Conservation (phyloP, 1,284 basidiomycete species). For the Boletus semigastroideus region DNA sequence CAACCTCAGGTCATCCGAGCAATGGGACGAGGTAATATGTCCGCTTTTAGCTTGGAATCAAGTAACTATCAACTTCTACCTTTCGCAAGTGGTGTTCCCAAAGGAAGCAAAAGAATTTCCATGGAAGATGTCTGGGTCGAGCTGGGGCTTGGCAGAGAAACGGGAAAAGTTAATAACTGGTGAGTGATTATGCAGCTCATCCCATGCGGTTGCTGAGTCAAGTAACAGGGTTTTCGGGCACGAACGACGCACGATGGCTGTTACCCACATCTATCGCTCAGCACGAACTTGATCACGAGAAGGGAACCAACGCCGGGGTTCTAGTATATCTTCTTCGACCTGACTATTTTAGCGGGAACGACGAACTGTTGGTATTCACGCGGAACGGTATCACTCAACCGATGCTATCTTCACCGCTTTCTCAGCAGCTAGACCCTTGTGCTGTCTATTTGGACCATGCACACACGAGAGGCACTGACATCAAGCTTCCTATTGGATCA, state of each 20-base stretch:
- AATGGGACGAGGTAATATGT: not conserved
- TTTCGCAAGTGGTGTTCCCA: not conserved
- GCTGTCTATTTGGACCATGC: not conserved
- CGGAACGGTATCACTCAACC: not conserved
- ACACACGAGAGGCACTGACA: too few relatives aligned
- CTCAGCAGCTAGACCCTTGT: not conserved
- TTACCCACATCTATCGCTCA: too few relatives aligned
- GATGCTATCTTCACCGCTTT: not conserved
- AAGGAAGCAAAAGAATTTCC: constrained; percentile 1
- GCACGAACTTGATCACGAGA: too few relatives aligned
- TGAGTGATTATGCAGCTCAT: not conserved
- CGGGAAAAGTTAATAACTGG: not conserved
- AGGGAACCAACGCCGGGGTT: not conserved
- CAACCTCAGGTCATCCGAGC: not conserved
- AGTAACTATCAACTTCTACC: not conserved
- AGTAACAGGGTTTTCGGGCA: not conserved
- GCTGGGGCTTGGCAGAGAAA: not conserved
- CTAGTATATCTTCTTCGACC: not conserved
- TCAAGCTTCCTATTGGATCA: not conserved
- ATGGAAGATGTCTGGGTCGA: not conserved
- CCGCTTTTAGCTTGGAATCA: not conserved
- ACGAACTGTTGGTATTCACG: not conserved
- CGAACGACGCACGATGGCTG: not conserved
- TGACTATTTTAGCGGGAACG: too few relatives aligned
- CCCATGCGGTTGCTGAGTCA: not conserved